Conservation (phyloP, 2,329 filamentous ascomycete species). For the Juglanconis juglandina region DNA sequence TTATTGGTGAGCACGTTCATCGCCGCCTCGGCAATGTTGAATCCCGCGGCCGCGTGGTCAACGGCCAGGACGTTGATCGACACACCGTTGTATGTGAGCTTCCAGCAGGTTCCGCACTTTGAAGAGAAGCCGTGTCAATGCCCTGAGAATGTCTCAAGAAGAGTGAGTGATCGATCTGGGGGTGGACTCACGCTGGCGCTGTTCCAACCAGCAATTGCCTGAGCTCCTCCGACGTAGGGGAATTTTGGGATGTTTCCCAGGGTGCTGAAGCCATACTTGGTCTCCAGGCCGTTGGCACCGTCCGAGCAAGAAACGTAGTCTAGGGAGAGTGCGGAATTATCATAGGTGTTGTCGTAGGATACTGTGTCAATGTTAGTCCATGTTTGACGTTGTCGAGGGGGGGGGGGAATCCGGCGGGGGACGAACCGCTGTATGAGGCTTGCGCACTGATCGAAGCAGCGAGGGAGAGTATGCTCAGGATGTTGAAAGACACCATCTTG, state of each 20-base stretch:
- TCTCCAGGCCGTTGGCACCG: constrained; percentile 63
- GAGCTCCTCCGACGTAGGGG: constrained; percentile 53
- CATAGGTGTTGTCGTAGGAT: constrained; percentile 71
- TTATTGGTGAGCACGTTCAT: constrained; percentile 54
- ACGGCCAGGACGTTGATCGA: constrained; percentile 55
- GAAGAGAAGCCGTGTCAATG: neutral
- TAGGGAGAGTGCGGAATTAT: constrained; percentile 54
- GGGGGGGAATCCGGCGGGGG: neutral
- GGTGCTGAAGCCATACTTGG: constrained; percentile 55
- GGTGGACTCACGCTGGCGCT: constrained; percentile 34
- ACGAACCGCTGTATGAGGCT: constrained; percentile 21
- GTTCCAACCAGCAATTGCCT: constrained; percentile 54
- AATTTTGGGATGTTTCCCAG: constrained; percentile 50
- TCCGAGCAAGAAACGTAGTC: constrained; percentile 63
- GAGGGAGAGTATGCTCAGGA: constrained; percentile 25
- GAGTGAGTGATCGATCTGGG: neutral
- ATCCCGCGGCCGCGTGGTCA: constrained; percentile 47
- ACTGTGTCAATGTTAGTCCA: constrained; percentile 40
- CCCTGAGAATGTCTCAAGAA: constrained; percentile 18
- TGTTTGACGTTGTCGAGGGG: no score
- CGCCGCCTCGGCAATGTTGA: constrained; percentile 56
- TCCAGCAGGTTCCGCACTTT: constrained; percentile 60
- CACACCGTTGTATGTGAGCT: constrained; percentile 47
- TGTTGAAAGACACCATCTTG: constrained; percentile 25
- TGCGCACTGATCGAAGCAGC: constrained; percentile 24